Conservation (phyloP, 257 asterid species). For the Forsythia suspensa region DNA sequence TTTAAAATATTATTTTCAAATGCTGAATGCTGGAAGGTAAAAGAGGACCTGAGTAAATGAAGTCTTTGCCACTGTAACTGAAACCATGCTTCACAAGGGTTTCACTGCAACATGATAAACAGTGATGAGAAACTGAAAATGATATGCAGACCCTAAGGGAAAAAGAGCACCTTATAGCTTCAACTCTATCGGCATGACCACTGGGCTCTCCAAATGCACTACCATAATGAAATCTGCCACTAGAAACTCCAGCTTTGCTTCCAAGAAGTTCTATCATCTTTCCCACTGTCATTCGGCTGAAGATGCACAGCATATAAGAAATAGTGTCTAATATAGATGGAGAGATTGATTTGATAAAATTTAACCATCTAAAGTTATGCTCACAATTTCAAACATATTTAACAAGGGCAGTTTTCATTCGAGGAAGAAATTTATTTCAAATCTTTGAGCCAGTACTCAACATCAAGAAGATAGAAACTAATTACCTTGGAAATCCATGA, state of each 20-base stretch:
- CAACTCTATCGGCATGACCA: constrained; percentile 96
- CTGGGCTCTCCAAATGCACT: constrained; percentile 98
- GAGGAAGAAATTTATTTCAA: background rate
- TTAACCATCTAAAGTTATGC: constrained; percentile 6
- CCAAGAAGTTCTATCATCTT: constrained; percentile 98
- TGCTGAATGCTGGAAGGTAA: constrained; percentile 14
- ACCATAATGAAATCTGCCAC: constrained; percentile 96
- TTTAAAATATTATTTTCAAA: background rate
- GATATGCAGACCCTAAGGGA: constrained; percentile 21
- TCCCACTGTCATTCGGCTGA: constrained; percentile 99
- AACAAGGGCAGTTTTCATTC: background rate
- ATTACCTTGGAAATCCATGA: constrained; percentile 95
- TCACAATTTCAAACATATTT: background rate
- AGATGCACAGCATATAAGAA: constrained; percentile 22
- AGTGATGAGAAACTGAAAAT: constrained; percentile 22
- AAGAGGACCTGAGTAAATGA: constrained; percentile 73
- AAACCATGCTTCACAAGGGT: constrained; percentile 93
- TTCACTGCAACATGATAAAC: constrained; percentile 55
- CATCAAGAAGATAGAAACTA: background rate
- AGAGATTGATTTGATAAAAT: constrained; percentile 3
- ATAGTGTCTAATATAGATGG: constrained; percentile 1
- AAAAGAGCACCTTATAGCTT: constrained; percentile 68
- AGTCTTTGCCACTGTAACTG: constrained; percentile 92
- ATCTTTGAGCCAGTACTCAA: background rate
- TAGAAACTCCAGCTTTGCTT: constrained; percentile 95